Percentiles rank a stretch among this genome's conserved stretches.
These are phyloP conservation scores for Daedalea quercina DNA, from an alignment of 768 basidiomycete species.

Conservation along the genomic window DNA sequence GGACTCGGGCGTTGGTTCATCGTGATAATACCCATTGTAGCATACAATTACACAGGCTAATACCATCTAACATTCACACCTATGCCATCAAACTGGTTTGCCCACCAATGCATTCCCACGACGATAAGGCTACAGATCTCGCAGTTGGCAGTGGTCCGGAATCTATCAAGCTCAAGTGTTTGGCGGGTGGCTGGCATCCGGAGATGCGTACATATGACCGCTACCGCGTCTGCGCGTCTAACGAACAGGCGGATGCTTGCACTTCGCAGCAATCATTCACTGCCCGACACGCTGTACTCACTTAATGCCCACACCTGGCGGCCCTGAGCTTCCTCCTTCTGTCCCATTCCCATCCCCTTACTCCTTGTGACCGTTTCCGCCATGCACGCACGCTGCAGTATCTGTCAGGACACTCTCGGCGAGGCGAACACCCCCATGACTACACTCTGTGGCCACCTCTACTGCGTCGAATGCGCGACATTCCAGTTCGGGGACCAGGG, in stretches of 20 bases:
- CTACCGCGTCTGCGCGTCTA: neutral
- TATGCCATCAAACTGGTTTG: too few species aligned
- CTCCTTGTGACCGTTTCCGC: neutral
- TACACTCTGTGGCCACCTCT: constrained; percentile 21
- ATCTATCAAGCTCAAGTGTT: too few species aligned
- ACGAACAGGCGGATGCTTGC: neutral
- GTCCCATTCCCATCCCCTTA: neutral
- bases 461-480: constrained; percentile 20
- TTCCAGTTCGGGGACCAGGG: constrained; percentile 13
- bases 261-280: neutral
- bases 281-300: neutral
- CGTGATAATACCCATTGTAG: too few species aligned
- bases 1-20: too few species aligned
- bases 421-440: constrained; percentile 8
- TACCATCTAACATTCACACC: too few species aligned
- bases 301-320: neutral
- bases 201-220: neutral
- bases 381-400: constrained; percentile 13
- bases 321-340: neutral
- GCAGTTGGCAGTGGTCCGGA: too few species aligned
- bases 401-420: constrained; percentile 14
- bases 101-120: too few species aligned
- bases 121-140: too few species aligned
- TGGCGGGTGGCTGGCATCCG: too few species aligned
- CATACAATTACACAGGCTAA: too few species aligned